phyloP scores from a whole-genome alignment of 257 asterid species.

The Fraxinus anomala region DNA sequence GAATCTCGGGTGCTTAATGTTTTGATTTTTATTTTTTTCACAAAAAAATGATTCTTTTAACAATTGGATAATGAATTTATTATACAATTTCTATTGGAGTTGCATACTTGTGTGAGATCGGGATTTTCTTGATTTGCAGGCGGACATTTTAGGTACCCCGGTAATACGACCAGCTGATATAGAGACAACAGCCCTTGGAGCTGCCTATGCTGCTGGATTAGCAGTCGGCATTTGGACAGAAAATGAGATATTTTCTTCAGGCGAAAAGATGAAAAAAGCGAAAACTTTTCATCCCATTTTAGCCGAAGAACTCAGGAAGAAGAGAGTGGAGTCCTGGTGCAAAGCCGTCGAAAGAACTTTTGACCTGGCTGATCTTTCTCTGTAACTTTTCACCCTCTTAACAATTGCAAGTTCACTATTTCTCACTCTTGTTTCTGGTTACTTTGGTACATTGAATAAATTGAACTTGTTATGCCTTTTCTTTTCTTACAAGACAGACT shows the following conservation, averaged over 20 bases:
- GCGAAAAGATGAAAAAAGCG: conserved; percentile 55
- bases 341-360: conserved; percentile 76
- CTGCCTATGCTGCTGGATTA: conserved; percentile 95
- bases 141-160: conserved; percentile 74
- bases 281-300: conserved; percentile 53
- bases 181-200: conserved; percentile 98
- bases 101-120: background rate
- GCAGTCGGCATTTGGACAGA: conserved; percentile 87
- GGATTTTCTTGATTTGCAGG: conserved; percentile 39
- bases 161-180: conserved; percentile 86
- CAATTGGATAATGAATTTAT: no score
- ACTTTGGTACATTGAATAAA: conserved; percentile 1
- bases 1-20: background rate
- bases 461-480: background rate
- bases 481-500: background rate
- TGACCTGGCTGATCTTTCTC: conserved; percentile 86
- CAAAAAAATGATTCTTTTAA: background rate
- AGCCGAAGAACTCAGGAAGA: conserved; percentile 61
- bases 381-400: conserved; percentile 22
- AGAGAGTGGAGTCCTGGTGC: conserved; percentile 88
- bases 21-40: background rate
- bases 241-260: conserved; percentile 57
- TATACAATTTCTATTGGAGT: background rate
- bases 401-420: background rate
- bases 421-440: background rate